Percentiles rank a stretch among this genome's conserved stretches.
Evolutionary conservation across 148 eudicot genomes (phyloP).

Genomic region (Silene uniflora): DNA sequence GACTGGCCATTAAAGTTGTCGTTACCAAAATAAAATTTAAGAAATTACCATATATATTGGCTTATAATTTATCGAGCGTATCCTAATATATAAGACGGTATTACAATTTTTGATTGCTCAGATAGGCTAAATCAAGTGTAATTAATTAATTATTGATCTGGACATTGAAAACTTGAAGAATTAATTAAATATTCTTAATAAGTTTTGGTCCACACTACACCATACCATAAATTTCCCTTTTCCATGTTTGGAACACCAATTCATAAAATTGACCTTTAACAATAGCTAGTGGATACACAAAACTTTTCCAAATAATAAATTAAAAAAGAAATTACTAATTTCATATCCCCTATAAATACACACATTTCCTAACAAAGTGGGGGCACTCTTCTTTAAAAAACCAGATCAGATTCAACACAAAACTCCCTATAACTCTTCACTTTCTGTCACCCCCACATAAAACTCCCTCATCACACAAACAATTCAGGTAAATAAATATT

Average conservation of each 20-base stretch:
- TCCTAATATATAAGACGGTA: no score
- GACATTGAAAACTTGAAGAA: not conserved
- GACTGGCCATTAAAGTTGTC: no score
- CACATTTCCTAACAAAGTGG: constrained; percentile 6
- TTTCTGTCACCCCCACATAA: not conserved
- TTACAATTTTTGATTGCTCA: no score
- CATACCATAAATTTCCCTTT: not conserved
- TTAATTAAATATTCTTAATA: no score
- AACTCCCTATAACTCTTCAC: not conserved
- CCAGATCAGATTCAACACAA: not conserved
- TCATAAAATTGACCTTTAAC: constrained; percentile 4
- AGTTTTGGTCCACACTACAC: not conserved
- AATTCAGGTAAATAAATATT: not conserved
- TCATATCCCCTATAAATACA: not conserved
- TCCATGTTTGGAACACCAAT: not conserved
- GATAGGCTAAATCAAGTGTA: no score
- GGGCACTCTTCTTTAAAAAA: not conserved
- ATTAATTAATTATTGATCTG: not conserved
- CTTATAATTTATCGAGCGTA: no score
- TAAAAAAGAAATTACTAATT: not conserved
- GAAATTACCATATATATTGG: no score
- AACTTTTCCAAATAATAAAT: not conserved
- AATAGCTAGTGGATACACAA: constrained; percentile 13
- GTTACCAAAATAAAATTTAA: no score
- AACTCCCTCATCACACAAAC: not conserved